A percentile compares a stretch with the other conserved stretches of the same genome.
phyloP scores from a whole-genome alignment of 768 basidiomycete genomes.

The Pisolithus sp. region DNA sequence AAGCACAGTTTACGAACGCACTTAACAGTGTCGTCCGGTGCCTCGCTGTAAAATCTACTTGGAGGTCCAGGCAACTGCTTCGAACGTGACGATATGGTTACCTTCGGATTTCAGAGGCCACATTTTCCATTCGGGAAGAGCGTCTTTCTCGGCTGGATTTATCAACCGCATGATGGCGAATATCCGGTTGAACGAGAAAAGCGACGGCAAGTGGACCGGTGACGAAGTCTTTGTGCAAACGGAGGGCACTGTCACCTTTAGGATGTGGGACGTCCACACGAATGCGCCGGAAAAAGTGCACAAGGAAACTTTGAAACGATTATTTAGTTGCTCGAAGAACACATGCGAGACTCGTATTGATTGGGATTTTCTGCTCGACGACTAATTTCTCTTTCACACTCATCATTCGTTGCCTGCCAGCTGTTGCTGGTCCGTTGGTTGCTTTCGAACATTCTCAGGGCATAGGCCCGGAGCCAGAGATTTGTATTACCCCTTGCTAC shows the following conservation, averaged over 20 bases:
- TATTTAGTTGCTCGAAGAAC: conserved; percentile 54
- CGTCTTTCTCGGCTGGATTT: conserved; percentile 66
- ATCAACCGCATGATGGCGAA: conserved; percentile 58
- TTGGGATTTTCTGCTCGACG: conserved; percentile 78
- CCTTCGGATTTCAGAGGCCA: conserved; percentile 74
- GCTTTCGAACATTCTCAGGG: too few species aligned
- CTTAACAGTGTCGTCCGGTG: conserved; percentile 49
- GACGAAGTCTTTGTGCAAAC: conserved; percentile 64
- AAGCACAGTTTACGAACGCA: neutral
- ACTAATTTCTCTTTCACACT: conserved; percentile 30
- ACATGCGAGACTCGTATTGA: conserved; percentile 50
- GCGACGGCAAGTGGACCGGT: conserved; percentile 31
- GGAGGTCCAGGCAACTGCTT: conserved; percentile 56
- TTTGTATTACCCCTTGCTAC: neutral
- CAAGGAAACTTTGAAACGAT: conserved; percentile 57
- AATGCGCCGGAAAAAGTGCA: conserved; percentile 56
- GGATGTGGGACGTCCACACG: conserved; percentile 74
- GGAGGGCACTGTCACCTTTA: conserved; percentile 56
- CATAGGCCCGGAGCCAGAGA: too few species aligned
- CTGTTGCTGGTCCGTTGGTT: too few species aligned
- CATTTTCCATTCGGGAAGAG: conserved; percentile 48
- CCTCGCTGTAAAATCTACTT: conserved; percentile 54
- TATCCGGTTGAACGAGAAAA: conserved; percentile 41
- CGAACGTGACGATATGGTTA: conserved; percentile 69
- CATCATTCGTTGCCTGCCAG: neutral